Evolutionary conservation across 805 yeast species (phyloP), one percentile per base, ranked within the genome.

Genomic region (Grigorovia jiainica): DNA sequence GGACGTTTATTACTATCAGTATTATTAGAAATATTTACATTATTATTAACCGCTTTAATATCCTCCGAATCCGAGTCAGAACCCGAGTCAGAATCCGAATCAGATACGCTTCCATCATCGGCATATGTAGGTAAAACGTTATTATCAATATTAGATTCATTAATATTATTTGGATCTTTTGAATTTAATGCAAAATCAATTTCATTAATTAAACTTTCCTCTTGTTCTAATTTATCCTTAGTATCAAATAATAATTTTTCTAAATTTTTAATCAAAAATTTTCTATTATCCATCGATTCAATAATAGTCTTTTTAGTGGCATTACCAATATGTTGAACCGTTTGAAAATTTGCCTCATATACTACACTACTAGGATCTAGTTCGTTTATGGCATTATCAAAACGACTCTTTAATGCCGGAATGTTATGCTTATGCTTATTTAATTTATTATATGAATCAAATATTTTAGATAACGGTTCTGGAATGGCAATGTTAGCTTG

Each of bases 271-370:
- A 55, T 51, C 4, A 53, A 41, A 4, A 47, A 46, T 34, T 62
- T 44, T 40, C 69, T 50, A 29, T 47, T 38, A 8, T 54, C 44
- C 13, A 66, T 46, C 2, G 57, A 55, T 32, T 61, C 63, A 8
- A 40, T 48, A 6, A 58, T 44, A 4, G 61, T 47, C 16, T 54
- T 59, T 39, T 53, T 58, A 4, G 60, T 51, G 7, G 52, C 52
- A 33, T 57, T 45, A 20, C 65, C 58, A 34, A 57, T 51, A 35
- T 60, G 54, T n/a, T 56, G 35, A 3, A 59, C 57, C 15, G 66
- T 66, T 23, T 50, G 55, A 24, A 46, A 49, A 39, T 57, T 53
- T 44, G 55, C 61, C n/a, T 36, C 47, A 44, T 53, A 57, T 3
- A 57, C 62, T 10, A 46, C 52, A 48, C 58, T 52, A 13, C 47